Evolutionary conservation across 1,139 yeast genomes (phyloP).

Genomic region (Entelexis paramagnoliae): DNA sequence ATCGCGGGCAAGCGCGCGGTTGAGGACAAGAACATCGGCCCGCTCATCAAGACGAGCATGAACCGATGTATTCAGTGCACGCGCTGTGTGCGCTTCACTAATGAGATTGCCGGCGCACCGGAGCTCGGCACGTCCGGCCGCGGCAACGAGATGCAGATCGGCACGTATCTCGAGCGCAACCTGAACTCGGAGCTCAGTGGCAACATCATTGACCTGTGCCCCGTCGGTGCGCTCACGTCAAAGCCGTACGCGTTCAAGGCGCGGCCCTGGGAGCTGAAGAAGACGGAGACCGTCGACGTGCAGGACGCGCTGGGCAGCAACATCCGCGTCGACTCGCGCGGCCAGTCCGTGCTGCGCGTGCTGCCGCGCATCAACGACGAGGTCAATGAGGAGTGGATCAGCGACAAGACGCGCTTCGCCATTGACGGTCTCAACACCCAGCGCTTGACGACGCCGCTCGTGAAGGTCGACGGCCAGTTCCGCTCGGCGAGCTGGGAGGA

Average conservation of each 20-base stretch:
- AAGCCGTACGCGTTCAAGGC: slow-evolving; percentile 88
- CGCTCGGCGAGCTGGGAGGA: slow-evolving; percentile 82
- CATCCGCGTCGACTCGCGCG: slow-evolving; percentile 77
- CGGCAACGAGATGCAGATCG: slow-evolving; percentile 87
- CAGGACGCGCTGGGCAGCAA: slow-evolving; percentile 77
- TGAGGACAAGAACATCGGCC: slow-evolving; percentile 85
- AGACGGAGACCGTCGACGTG: slow-evolving; percentile 81
- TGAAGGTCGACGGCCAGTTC: slow-evolving; percentile 61
- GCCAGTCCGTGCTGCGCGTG: slow-evolving; percentile 80
- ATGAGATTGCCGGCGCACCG: slow-evolving; percentile 89
- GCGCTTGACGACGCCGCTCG: slow-evolving; percentile 71
- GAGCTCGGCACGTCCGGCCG: slow-evolving; percentile 84
- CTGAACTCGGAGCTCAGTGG: slow-evolving; percentile 81
- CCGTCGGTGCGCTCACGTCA: slow-evolving; percentile 84
- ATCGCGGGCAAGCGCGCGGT: slow-evolving; percentile 80
- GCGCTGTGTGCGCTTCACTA: slow-evolving; percentile 80
- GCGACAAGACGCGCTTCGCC: slow-evolving; percentile 79
- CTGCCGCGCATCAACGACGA: slow-evolving; percentile 81
- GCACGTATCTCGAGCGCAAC: slow-evolving; percentile 78
- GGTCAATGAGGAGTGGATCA: slow-evolving; percentile 84
- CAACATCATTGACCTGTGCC: slow-evolving; percentile 79
- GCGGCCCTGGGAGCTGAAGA: slow-evolving; percentile 88
- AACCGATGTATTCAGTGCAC: slow-evolving; percentile 91
- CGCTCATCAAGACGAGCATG: slow-evolving; percentile 82
- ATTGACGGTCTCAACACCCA: slow-evolving; percentile 81